These are phyloP conservation scores for Alternaria alternata DNA, from an alignment of 2,329 filamentous ascomycete genomes.

Conservation along the genomic window DNA sequence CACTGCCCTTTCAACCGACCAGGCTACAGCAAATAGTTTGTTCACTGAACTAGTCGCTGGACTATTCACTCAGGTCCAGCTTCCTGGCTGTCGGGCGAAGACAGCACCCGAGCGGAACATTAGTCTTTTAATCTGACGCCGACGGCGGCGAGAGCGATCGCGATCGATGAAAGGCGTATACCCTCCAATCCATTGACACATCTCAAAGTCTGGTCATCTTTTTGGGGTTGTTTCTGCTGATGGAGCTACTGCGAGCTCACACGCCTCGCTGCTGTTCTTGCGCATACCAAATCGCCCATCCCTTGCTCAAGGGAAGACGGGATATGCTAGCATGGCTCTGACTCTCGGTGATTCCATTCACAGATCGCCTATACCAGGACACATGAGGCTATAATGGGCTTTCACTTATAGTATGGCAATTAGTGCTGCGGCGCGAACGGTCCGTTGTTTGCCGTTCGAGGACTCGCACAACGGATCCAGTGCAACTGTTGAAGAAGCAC, in stretches of 20 bases:
- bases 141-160: conserved; percentile 1
- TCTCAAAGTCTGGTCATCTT: background rate
- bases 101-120: conserved; percentile 15
- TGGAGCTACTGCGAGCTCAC: conserved; percentile 4
- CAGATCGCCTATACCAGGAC: background rate
- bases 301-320: conserved; percentile 1
- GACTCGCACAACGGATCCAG: conserved; percentile 46
- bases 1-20: background rate
- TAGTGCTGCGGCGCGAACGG: conserved; percentile 12
- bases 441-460: conserved; percentile 12
- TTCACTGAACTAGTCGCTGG: background rate
- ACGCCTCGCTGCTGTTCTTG: conserved; percentile 4
- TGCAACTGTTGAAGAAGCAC: conserved; percentile 38
- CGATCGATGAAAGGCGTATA: background rate
- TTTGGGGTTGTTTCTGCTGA: background rate
- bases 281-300: background rate
- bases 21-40: background rate
- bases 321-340: conserved; percentile 4
- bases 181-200: background rate
- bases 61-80: conserved; percentile 12
- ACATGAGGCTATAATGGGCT: conserved; percentile 11
- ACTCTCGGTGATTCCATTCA: background rate
- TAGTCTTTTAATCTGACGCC: background rate
- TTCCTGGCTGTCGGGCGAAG: conserved; percentile 19
- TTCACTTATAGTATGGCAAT: conserved; percentile 11